Evolutionary conservation across 345 rosid species (phyloP), one percentile per base, ranked within the genome.

Genomic region (Euclidium syriacum): DNA sequence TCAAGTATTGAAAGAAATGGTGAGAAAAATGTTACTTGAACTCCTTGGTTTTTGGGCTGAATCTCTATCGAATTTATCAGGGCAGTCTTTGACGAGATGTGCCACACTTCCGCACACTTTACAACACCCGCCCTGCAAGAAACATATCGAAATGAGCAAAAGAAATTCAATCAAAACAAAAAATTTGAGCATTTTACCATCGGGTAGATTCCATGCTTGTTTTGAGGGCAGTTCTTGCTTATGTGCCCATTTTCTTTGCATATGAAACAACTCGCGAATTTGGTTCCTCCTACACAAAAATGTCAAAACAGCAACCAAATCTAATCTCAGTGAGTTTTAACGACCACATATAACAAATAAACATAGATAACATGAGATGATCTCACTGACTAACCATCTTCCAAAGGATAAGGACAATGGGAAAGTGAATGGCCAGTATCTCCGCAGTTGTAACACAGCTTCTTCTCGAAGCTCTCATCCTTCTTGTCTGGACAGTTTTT

Each of bases 71-170:
- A 81, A 73, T 84, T 85, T 94, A 65, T 85, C 80, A 15, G 97
- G 92, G 44, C 97, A 94, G 71, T 94, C 96, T 75, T 48, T 94
- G 18, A 96, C 96, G 62, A 94, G 85, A 86, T 94, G 99, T 20
- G 91, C 85, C 56, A 87, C 87, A 35, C 90, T 85, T 22, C 91
- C 88, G n/a, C 99, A 94, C 69, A 87, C 74, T 77, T 94, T 85
- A 72, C 99, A 90, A 76, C 80, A 77, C 51, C 97, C 99, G 17
- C 99, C 99, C 99, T 87, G 65, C 40, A 67, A 30, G 43, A 62
- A 24, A 16, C 34, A 58, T 10, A 7, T 18, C 34, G 10, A 17
- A 50, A 42, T 7, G 62, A 34, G 6, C 10, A 10, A 30, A 27
- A 10, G 14, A 52, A 49, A 39, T n/a, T n/a, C n/a, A 12, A 9